These are phyloP conservation scores for Dictyostelium capitatum DNA, from an alignment of 78 protist species.

Conservation along the genomic window DNA sequence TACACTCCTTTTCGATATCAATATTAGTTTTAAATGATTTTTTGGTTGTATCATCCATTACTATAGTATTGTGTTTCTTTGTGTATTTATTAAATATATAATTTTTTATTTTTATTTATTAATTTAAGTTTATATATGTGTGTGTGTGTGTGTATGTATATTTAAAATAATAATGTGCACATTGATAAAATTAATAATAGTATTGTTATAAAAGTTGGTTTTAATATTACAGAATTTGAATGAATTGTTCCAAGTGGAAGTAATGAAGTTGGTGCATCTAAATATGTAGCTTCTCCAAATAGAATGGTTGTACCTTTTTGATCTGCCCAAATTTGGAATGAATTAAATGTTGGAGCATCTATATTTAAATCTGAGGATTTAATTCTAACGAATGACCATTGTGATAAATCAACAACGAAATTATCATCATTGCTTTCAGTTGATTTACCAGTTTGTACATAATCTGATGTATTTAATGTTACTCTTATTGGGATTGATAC, in stretches of 20 bases:
- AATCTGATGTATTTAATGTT: background rate
- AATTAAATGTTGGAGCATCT: background rate
- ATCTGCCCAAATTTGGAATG: background rate
- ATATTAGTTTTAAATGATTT: too few species aligned
- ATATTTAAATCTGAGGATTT: background rate
- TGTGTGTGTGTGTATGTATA: too few species aligned
- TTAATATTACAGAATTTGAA: background rate
- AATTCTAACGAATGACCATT: slow-evolving; percentile 21
- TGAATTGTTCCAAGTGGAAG: background rate
- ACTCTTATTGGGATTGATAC: background rate
- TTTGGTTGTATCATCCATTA: too few species aligned
- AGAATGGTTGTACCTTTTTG: background rate
- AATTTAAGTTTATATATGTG: too few species aligned
- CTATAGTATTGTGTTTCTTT: too few species aligned
- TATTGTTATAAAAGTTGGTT: too few species aligned
- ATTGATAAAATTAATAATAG: too few species aligned
- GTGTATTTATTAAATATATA: too few species aligned
- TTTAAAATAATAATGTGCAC: too few species aligned
- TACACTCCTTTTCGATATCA: too few species aligned
- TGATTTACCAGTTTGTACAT: background rate
- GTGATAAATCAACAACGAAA: background rate
- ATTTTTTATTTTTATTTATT: too few species aligned
- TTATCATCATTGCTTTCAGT: background rate
- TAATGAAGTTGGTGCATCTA: background rate
- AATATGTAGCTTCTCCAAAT: background rate